Evolutionary conservation across 176 grass and related monocot species (phyloP), one percentile per base, ranked within the genome.

Genomic region (Oropetium thomaeum): DNA sequence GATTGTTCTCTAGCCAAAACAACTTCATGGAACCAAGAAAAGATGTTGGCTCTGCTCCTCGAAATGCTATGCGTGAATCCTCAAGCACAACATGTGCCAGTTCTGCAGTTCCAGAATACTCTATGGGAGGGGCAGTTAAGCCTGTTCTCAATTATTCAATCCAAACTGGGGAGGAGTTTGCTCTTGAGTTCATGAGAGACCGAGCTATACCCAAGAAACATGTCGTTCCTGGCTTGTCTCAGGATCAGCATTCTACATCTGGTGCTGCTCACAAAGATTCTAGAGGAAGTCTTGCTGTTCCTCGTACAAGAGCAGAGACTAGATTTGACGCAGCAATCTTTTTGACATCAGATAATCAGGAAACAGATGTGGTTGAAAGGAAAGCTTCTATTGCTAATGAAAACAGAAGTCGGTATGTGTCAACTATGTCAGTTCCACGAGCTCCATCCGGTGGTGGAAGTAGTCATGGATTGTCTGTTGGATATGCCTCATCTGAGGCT

Each of bases 101-200:
- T 77, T 80, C 82, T 73, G 76, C 70, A 20, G 37, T 79, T 33
- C 75, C 78, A 58, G 84, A 88, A 23, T 79, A 79, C 53, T 67
- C 65, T 75, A 64, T 43, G 16, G 78, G 82, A 33, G 61, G 75
- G 45, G 40, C 60, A 19, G 12, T 34, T 58, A 88, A 82, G 75
- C 92, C 96, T 74, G 96, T 95, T 2, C 89, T 99, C 52, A 99
- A 99, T 69, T 99, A 83, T 71, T 99, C 96, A 57, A 99, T 99
- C 80, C 94, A 97, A 76, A 99, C 96, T 0, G 96, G 96, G 26
- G 96, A 99, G 68, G 96, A 96, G 51, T 99, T 99, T 65, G 86
- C 96, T 15, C 71, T 99, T 70, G 96, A 99, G 55, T 99, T 99
- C 74, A 96, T 99, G 92, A 79, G 89, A 72, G 93, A 96, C 44